Evolutionary conservation across 805 yeast genomes (phyloP).

Genomic region (Kodamaea neixiangensis): DNA sequence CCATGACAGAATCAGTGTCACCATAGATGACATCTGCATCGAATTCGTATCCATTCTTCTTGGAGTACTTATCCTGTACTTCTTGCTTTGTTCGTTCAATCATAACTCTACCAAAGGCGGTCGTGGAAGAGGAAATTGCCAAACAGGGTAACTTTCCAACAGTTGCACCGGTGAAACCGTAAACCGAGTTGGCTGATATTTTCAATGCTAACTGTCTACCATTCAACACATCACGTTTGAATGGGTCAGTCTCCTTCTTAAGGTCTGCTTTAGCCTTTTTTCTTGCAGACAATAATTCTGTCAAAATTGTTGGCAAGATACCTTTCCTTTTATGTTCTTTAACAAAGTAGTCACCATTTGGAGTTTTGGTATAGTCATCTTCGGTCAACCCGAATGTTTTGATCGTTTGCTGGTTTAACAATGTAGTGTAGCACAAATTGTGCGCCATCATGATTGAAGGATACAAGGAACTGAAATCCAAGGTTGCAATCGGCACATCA

Average conservation of each 20-base stretch:
- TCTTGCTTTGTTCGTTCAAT: constrained; percentile 86
- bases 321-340: constrained; percentile 73
- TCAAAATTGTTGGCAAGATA: constrained; percentile 85
- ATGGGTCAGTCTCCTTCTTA: constrained; percentile 92
- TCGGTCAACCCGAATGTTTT: constrained; percentile 62
- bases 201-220: constrained; percentile 97
- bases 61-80: constrained; percentile 77
- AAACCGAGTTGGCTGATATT: constrained; percentile 96
- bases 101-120: constrained; percentile 96
- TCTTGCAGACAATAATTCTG: constrained; percentile 87
- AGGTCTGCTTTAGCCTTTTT: constrained; percentile 89
- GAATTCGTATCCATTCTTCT: constrained; percentile 78
- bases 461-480: constrained; percentile 95
- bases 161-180: constrained; percentile 99
- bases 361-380: constrained; percentile 82
- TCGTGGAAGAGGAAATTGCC: constrained; percentile 92
- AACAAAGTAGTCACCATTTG: constrained; percentile 90
- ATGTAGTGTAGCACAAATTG: constrained; percentile 91
- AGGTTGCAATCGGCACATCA: constrained; percentile 94
- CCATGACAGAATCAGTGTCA: constrained; percentile 99
- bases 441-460: constrained; percentile 99
- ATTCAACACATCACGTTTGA: constrained; percentile 87
- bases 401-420: constrained; percentile 69
- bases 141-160: constrained; percentile 96
- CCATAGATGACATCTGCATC: constrained; percentile 95